Percentiles rank a stretch among this genome's conserved stretches.
phyloP scores from a whole-genome alignment of 2,329 filamentous ascomycete genomes.

The Tolypocladium inflatum region DNA sequence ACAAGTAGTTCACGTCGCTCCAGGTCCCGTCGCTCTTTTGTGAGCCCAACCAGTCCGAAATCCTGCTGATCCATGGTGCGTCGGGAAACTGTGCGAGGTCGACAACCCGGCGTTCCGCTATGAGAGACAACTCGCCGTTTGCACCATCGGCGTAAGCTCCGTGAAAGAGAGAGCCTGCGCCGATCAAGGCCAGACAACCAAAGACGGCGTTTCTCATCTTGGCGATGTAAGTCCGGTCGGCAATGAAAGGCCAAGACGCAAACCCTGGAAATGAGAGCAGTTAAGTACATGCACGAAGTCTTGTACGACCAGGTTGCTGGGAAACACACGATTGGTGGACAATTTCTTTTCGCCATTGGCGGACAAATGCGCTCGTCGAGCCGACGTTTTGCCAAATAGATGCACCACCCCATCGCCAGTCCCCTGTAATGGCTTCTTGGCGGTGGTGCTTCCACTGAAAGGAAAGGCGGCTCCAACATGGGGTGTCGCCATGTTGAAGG shows the following conservation, averaged over 20 bases:
- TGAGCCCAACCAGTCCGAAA: slow-evolving; percentile 8
- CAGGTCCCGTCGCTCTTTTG: slow-evolving; percentile 13
- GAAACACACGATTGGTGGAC: slow-evolving; percentile 1
- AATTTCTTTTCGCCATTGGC: not conserved
- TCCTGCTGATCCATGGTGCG: slow-evolving; percentile 8
- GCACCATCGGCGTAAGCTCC: not conserved
- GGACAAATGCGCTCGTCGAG: not conserved
- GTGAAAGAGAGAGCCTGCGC: not conserved
- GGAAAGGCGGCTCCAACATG: too few species aligned
- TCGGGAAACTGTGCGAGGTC: slow-evolving; percentile 12
- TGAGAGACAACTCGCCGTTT: slow-evolving; percentile 6
- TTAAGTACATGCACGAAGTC: not conserved
- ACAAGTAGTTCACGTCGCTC: slow-evolving; percentile 12
- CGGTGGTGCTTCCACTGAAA: too few species aligned
- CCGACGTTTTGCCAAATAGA: too few species aligned
- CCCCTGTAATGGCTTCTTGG: too few species aligned
- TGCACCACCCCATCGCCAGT: too few species aligned
- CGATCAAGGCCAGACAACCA: not conserved
- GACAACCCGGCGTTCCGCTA: slow-evolving; percentile 8
- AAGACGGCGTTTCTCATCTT: not conserved
- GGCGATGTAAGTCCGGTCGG: too few species aligned
- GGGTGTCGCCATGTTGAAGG: too few species aligned
- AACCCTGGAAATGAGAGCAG: too few species aligned
- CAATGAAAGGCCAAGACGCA: too few species aligned
- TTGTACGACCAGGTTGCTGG: not conserved